These are phyloP conservation scores for Cyberlindnera lachancei DNA, from an alignment of 805 yeast species.

Conservation along the genomic window DNA sequence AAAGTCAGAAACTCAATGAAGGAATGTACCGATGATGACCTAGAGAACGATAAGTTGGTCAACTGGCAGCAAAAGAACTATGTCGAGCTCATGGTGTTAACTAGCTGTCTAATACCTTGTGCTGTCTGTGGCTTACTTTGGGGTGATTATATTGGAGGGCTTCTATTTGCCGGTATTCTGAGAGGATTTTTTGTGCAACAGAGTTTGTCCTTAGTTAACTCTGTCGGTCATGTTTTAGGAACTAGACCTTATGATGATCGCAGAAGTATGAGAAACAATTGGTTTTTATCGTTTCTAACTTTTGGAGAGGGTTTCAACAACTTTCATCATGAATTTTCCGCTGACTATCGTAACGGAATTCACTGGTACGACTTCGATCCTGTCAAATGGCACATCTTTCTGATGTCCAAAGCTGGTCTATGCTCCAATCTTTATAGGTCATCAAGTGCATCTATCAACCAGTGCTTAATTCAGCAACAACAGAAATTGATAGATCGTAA, in stretches of 20 bases:
- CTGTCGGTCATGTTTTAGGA: constrained; percentile 75
- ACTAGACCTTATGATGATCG: constrained; percentile 68
- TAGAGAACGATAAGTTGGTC: constrained; percentile 49
- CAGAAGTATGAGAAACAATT: constrained; percentile 66
- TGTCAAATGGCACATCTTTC: constrained; percentile 60
- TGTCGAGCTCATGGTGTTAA: constrained; percentile 39
- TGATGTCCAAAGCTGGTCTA: constrained; percentile 44
- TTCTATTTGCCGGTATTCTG: constrained; percentile 69
- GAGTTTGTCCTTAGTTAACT: constrained; percentile 67
- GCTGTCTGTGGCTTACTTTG: constrained; percentile 56
- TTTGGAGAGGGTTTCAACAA: constrained; percentile 91
- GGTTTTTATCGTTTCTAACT: constrained; percentile 53
- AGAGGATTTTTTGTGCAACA: constrained; percentile 74
- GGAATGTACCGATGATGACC: constrained; percentile 43
- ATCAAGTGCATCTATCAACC: constrained; percentile 42
- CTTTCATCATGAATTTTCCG: constrained; percentile 93
- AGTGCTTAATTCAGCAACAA: constrained; percentile 70
- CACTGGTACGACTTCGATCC: constrained; percentile 80
- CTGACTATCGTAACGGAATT: constrained; percentile 74
- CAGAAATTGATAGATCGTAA: constrained; percentile 74
- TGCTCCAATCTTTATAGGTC: constrained; percentile 51
- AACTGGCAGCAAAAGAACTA: constrained; percentile 28
- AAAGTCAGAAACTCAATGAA: constrained; percentile 32
- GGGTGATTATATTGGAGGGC: constrained; percentile 74
- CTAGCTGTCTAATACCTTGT: constrained; percentile 58